These are phyloP conservation scores for Lasiodiplodia sp. DNA, from an alignment of 2,329 filamentous ascomycete genomes.

Conservation along the genomic window DNA sequence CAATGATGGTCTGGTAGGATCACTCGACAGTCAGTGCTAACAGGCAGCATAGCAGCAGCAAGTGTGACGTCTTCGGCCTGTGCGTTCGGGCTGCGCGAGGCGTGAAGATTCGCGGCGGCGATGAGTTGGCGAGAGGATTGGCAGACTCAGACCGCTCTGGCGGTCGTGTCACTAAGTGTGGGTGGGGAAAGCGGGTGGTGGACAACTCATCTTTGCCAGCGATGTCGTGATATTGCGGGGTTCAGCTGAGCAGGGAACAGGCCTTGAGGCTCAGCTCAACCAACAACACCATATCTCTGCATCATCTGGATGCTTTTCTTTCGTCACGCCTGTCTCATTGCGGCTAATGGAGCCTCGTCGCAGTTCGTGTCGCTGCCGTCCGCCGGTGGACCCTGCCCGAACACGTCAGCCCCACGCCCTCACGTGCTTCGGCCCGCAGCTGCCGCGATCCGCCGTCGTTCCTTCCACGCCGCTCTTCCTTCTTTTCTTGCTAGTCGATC, in stretches of 20 bases:
- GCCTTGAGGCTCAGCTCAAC: neutral
- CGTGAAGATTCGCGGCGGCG: conserved; percentile 32
- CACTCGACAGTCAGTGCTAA: neutral
- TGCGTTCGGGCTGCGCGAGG: neutral
- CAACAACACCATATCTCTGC: neutral
- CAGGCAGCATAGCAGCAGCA: neutral
- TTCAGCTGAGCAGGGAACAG: conserved; percentile 6
- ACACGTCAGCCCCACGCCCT: conserved; percentile 5
- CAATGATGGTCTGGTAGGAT: conserved; percentile 58
- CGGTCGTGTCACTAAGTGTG: conserved; percentile 1
- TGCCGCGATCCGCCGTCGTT: neutral
- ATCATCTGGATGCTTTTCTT: neutral
- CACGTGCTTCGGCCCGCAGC: neutral
- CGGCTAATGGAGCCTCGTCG: neutral
- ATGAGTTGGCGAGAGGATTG: conserved; percentile 17
- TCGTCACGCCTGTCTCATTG: neutral
- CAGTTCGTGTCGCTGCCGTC: neutral
- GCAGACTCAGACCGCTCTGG: neutral
- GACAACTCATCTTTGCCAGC: conserved; percentile 12
- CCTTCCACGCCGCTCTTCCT: too few relatives aligned
- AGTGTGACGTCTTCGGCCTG: neutral
- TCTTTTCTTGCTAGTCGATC: too few relatives aligned
- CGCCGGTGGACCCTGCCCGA: neutral
- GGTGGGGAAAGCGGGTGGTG: neutral
- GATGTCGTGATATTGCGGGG: conserved; percentile 27